Evolutionary conservation across 2,329 filamentous ascomycete species (phyloP).

Genomic region (Fusarium bulbicola): DNA sequence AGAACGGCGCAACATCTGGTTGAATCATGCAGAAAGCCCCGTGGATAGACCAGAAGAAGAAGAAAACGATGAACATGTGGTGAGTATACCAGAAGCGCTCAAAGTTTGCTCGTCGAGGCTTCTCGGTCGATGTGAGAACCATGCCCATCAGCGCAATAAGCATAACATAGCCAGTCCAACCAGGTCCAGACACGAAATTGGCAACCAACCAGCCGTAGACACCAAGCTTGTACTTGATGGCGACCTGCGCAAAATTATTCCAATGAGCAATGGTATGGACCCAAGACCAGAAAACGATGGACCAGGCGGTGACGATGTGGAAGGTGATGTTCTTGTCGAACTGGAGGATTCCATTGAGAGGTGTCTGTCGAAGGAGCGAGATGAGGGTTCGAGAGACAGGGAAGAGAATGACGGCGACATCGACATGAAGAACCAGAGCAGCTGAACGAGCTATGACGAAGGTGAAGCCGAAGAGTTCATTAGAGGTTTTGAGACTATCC

Average conservation of each 20-base stretch:
- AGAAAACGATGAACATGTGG: constrained; percentile 88
- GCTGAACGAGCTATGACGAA: constrained; percentile 81
- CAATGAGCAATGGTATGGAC: constrained; percentile 87
- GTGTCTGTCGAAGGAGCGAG: constrained; percentile 81
- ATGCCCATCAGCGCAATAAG: constrained; percentile 80
- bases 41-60: constrained; percentile 91
- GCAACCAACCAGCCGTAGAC: constrained; percentile 80
- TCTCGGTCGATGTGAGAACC: constrained; percentile 79
- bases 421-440: constrained; percentile 81
- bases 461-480: constrained; percentile 76
- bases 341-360: constrained; percentile 85
- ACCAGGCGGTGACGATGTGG: constrained; percentile 86
- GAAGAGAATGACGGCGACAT: constrained; percentile 81
- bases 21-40: constrained; percentile 93
- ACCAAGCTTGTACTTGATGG: constrained; percentile 78
- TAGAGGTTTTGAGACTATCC: constrained; percentile 73
- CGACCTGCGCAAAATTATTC: constrained; percentile 84
- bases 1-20: constrained; percentile 82
- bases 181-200: constrained; percentile 81
- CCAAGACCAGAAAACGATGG: constrained; percentile 89
- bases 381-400: constrained; percentile 87
- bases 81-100: constrained; percentile 93
- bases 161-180: constrained; percentile 90
- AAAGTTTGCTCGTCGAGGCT: constrained; percentile 81
- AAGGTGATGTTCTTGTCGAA: constrained; percentile 93